Base-by-base conservation (phyloP, 139 green algal species). In the Chlamydomonas applanata region DNA sequence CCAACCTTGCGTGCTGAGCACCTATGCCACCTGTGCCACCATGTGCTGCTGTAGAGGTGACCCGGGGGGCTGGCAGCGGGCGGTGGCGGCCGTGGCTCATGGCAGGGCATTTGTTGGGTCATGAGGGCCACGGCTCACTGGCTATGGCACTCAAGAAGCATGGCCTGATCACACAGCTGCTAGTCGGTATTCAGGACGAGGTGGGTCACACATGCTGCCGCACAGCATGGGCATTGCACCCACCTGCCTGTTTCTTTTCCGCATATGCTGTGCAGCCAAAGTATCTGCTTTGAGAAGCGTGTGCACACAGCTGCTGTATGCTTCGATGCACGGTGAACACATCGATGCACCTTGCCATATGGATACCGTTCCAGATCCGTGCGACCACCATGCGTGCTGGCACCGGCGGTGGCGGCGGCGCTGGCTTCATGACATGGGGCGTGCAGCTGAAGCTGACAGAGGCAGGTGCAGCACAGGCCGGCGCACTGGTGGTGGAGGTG, bases 361-460 rank as follows among this genome's bases (percentile, higher is more conserved):
- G n/a, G n/a, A n/a, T n/a, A n/a, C n/a, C n/a, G n/a, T n/a, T n/a
- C n/a, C n/a, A n/a, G n/a, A n/a, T n/a, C n/a, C n/a, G 34, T 19
- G 52, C 40, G 2, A 54, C 3, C 34, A 20, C 29, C 40, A 14
- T 24, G 1, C 44, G n/a, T 3, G 30, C 16, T 19, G 19, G n/a
- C 22, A 20, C 56, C 11, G 56, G 19, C 22, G 56, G 17, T 9
- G 56, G 19, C 17, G 19, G 56, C 9, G 27, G 22, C 13, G 29
- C 71, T 19, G 84, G 84, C 62, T 87, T 86, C 73, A 83, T 86
- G 76, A 77, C 74, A 9, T 89, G 82, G 82, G 64, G 79, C 5
- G 32, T 86, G 11, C 80, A 71, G 16, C 32, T 89, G 25, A 65
- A 74, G 19, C 73, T 90, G 29, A 84, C 76, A 4, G 60, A 72